These are phyloP conservation scores for Trichophyton benhamiae DNA, from an alignment of 2,329 filamentous ascomycete genomes.

Conservation along the genomic window DNA sequence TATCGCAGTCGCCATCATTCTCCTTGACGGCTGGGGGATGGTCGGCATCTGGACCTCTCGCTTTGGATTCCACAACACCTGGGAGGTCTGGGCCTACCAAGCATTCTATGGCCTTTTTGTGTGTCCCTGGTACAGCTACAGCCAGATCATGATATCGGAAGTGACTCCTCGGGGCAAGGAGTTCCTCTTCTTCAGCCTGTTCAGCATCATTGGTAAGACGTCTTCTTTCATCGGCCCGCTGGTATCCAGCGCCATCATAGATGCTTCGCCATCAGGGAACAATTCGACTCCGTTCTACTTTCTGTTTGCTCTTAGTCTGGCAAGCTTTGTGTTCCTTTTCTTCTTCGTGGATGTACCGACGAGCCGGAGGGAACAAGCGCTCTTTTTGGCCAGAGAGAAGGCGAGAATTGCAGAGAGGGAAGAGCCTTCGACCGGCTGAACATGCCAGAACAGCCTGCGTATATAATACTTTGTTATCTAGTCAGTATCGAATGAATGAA, in stretches of 20 bases:
- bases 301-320: conserved; percentile 51
- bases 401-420: not conserved
- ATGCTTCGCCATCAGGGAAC: conserved; percentile 43
- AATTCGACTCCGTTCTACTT: conserved; percentile 48
- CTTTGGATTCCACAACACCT: conserved; percentile 43
- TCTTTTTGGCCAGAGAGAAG: conserved; percentile 36
- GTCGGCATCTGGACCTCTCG: conserved; percentile 44
- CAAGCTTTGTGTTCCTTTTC: conserved; percentile 42
- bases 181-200: conserved; percentile 58
- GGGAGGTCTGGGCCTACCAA: conserved; percentile 43
- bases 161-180: conserved; percentile 57
- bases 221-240: conserved; percentile 56
- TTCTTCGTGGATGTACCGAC: conserved; percentile 49
- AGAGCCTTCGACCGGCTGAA: not conserved
- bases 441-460: not conserved
- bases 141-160: conserved; percentile 58
- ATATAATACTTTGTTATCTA: not conserved
- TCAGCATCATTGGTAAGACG: conserved; percentile 57
- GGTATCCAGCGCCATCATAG: conserved; percentile 58
- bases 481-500: not conserved
- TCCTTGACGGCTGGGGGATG: conserved; percentile 49
- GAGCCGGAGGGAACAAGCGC: conserved; percentile 47
- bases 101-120: conserved; percentile 54
- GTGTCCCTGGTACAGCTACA: conserved; percentile 59
- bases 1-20: conserved; percentile 48